These are phyloP conservation scores for Cryptosporidium ubiquitum DNA, from an alignment of 169 alveolate species.

Conservation along the genomic window DNA sequence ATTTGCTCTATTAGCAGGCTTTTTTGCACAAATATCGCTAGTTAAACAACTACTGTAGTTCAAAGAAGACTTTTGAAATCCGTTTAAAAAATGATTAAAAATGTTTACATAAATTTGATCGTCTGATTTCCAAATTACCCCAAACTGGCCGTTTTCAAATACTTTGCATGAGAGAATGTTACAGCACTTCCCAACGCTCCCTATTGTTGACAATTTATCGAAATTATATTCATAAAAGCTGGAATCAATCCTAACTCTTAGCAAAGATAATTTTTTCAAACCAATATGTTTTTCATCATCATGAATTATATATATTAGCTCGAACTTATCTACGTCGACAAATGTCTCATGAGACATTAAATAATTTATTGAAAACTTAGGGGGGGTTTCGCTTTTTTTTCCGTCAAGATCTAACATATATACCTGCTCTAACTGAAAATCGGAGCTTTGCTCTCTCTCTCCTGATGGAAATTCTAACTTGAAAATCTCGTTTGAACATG, in stretches of 20 bases:
- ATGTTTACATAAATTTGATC: constrained; percentile 34
- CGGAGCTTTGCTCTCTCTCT: constrained; percentile 3
- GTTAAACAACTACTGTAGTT: background rate
- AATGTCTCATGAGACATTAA: background rate
- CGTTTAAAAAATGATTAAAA: constrained; percentile 17
- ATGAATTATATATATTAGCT: constrained; percentile 32
- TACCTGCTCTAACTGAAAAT: constrained; percentile 24
- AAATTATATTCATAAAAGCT: background rate
- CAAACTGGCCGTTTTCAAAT: constrained; percentile 39
- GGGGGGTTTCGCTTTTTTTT: background rate
- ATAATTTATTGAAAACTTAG: background rate
- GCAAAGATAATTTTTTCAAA: background rate
- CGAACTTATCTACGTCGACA: constrained; percentile 5
- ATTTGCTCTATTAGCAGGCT: background rate
- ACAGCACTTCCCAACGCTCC: background rate
- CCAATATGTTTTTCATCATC: background rate
- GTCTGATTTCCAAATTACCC: constrained; percentile 36
- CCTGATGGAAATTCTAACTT: constrained; percentile 7
- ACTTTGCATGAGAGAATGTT: constrained; percentile 23
- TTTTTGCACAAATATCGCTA: background rate
- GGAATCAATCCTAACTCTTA: background rate
- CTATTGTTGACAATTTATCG: background rate
- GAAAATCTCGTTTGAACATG: constrained; percentile 33
- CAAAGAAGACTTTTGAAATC: background rate
- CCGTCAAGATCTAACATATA: constrained; percentile 1